Base-by-base conservation (phyloP, 805 yeast species). In the Barnettozyma botsteinii region DNA sequence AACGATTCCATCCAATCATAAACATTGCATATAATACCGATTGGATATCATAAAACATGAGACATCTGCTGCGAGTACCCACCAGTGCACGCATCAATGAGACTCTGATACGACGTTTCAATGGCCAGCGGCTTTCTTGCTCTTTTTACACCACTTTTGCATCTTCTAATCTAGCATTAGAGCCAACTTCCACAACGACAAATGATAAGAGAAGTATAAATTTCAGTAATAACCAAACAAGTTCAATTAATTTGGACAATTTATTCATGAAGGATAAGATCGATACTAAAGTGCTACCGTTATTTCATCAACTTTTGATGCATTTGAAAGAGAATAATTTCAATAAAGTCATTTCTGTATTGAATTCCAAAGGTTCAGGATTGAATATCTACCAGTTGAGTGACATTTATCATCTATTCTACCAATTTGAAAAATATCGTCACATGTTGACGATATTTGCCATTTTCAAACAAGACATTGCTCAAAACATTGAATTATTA, bases 371-470 rank as follows among this genome's bases (percentile, higher is more conserved):
- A 5, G 40, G 41, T 12, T 20, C 37, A 3, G 33, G 29, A 8
- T 31, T 42, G 8, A 32, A 33, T 3, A 17, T 34, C 10, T 20
- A 35, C 23, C 38, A 42, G 17, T 21, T 42, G 2, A 12, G 27
- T 15, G 34, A 29, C 11, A 35, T 42, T 13, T 29, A 38, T 13
- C 33, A 32, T 22, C 19, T 35, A 15, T 31, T 42, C 11, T 33
- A 35, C 14, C 41, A 38, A 21, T 33, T 35, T 25, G 37, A 35
- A 19, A 42, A 42, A 22, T 34, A 38, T 24, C 37, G 36, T 11
- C 42, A 42, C 3, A 35, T 42, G 32, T 15, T 42, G 4, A 25
- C 40, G 2, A 33, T 42, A 17, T 34, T 42, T 13, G 42, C 46
- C 7, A 29, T 42, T 11, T 38, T 38, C 20, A 42, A 42, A 21